Conservation (phyloP, 805 yeast species). For the Zygoascus tannicola region DNA sequence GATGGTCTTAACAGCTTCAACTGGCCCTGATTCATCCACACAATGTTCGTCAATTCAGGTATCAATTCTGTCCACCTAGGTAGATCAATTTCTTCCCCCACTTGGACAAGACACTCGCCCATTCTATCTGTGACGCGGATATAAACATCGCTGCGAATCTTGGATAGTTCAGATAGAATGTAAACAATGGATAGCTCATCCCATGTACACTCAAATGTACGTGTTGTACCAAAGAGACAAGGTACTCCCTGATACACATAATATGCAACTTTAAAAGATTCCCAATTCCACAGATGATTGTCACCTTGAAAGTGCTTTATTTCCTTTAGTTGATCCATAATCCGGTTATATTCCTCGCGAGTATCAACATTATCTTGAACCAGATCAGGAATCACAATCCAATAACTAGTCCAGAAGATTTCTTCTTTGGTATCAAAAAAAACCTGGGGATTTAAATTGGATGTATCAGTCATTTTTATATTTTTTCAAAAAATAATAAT, state of each 20-base stretch:
- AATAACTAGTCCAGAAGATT: background rate
- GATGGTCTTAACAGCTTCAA: background rate
- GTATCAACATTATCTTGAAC: background rate
- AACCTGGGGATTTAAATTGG: too few species aligned
- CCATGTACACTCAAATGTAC: constrained; percentile 25
- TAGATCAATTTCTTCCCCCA: background rate
- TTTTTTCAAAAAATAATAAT: too few species aligned
- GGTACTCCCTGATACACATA: constrained; percentile 9
- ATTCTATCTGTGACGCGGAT: constrained; percentile 37
- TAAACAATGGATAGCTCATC: constrained; percentile 27
- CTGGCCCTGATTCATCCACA: background rate
- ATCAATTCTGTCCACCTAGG: background rate
- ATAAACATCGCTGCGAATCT: constrained; percentile 10
- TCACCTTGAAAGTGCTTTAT: background rate
- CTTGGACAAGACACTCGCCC: constrained; percentile 41
- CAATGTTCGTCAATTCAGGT: background rate
- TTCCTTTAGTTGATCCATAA: background rate
- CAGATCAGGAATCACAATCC: background rate
- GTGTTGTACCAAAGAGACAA: constrained; percentile 20
- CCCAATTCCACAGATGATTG: constrained; percentile 3
- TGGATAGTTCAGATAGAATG: constrained; percentile 17
- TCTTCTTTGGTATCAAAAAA: background rate
- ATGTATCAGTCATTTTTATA: too few species aligned
- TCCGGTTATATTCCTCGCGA: background rate
- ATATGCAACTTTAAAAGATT: background rate